phyloP scores from a whole-genome alignment of 2,329 filamentous ascomycete genomes.

The Coniochaeta sp. region DNA sequence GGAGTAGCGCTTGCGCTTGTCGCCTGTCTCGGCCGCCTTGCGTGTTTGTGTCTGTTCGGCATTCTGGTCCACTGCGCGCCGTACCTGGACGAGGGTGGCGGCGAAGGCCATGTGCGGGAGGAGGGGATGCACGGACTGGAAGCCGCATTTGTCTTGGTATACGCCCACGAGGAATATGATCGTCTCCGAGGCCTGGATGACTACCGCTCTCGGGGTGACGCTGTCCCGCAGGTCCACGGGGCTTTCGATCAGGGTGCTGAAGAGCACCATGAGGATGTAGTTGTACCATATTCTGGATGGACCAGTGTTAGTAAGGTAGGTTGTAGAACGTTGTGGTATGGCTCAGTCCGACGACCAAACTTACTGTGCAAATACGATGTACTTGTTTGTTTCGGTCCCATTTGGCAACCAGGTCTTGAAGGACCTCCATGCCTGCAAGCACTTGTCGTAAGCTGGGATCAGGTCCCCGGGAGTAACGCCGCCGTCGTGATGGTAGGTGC shows the following conservation, averaged over 20 bases:
- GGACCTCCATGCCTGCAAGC: slow-evolving; percentile 7
- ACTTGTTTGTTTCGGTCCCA: slow-evolving; percentile 5
- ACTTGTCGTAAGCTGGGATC: slow-evolving; percentile 13
- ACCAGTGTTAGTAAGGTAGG: neutral
- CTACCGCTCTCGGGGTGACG: slow-evolving; percentile 8
- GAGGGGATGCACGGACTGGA: slow-evolving; percentile 9
- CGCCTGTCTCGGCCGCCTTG: neutral
- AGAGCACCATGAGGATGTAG: slow-evolving; percentile 15
- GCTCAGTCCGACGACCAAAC: no score
- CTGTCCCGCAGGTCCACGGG: slow-evolving; percentile 10
- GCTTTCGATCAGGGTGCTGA: slow-evolving; percentile 12
- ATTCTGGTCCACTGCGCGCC: slow-evolving; percentile 3
- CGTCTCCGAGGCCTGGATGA: slow-evolving; percentile 12
- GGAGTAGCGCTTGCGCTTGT: neutral
- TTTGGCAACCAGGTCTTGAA: slow-evolving; percentile 5
- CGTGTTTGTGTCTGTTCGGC: no score
- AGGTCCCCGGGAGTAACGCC: slow-evolving; percentile 16
- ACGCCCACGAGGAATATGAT: slow-evolving; percentile 13
- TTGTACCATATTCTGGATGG: slow-evolving; percentile 15
- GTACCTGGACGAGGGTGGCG: slow-evolving; percentile 11
- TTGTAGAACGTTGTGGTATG: no score
- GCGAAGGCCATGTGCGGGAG: slow-evolving; percentile 16
- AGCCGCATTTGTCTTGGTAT: slow-evolving; percentile 10
- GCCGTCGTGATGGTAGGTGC: slow-evolving; percentile 13
- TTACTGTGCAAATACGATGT: slow-evolving; percentile 15